Percentiles rank a stretch among this genome's conserved stretches.
Evolutionary conservation across 148 eudicot genomes (phyloP).

Genomic region (Camellia granthamiana): DNA sequence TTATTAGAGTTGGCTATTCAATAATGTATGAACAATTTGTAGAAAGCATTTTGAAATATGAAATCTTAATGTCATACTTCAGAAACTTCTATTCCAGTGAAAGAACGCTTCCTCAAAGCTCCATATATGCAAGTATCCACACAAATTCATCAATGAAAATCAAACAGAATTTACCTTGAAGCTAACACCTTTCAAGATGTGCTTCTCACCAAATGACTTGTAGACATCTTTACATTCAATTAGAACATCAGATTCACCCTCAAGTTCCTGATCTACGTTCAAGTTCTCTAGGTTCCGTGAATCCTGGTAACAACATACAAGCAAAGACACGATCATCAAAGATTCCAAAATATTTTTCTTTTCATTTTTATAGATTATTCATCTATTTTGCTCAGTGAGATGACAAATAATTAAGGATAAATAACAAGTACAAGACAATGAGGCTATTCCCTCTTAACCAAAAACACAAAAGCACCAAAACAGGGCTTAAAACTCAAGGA

Average conservation of each 20-base stretch:
- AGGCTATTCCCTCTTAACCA: background rate
- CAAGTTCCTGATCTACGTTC: constrained; percentile 34
- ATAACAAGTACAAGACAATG: background rate
- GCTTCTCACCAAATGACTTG: constrained; percentile 91
- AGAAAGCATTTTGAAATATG: background rate
- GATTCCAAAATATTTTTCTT: background rate
- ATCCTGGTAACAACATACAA: constrained; percentile 40
- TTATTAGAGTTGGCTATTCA: background rate
- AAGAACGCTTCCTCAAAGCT: background rate
- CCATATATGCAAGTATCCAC: background rate
- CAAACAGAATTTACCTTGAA: constrained; percentile 58
- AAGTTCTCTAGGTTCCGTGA: constrained; percentile 30
- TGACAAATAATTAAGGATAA: background rate
- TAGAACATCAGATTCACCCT: constrained; percentile 84
- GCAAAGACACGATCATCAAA: constrained; percentile 4
- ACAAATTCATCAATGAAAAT: background rate
- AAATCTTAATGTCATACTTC: background rate
- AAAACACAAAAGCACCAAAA: background rate
- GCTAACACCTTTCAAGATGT: constrained; percentile 84
- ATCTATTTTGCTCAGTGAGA: background rate
- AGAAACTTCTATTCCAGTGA: background rate
- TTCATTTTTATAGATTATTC: background rate
- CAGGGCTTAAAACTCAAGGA: background rate
- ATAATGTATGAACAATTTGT: background rate
- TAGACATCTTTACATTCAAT: constrained; percentile 78